Evolutionary conservation across 2,329 filamentous ascomycete genomes (phyloP).

Genomic region (Neofusicoccum laricinum): DNA sequence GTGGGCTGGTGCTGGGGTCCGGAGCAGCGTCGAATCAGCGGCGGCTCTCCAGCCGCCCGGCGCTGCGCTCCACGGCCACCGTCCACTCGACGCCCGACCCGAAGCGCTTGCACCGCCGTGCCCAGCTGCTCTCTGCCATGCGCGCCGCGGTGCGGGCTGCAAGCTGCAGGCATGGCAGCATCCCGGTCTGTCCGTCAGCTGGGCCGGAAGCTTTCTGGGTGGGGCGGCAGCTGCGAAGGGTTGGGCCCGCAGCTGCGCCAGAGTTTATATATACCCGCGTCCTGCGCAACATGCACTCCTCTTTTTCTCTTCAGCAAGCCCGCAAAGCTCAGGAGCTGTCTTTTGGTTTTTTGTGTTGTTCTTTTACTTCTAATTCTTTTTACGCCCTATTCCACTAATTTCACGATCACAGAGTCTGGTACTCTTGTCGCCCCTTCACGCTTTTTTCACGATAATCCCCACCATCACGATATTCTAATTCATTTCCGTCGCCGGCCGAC

Average conservation of each 20-base stretch:
- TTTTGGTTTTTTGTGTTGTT: constrained; percentile 41
- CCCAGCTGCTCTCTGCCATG: neutral
- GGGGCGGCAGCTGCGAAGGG: neutral
- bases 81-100: constrained; percentile 16
- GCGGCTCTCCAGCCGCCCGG: constrained; percentile 5
- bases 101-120: constrained; percentile 12
- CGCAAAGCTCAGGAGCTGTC: constrained; percentile 50
- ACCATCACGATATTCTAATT: constrained; percentile 30
- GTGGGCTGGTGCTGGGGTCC: neutral
- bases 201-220: constrained; percentile 8
- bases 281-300: constrained; percentile 10
- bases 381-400: constrained; percentile 12
- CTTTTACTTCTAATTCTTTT: constrained; percentile 31
- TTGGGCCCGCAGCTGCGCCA: neutral
- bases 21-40: constrained; percentile 1
- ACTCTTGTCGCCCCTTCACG: constrained; percentile 22
- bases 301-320: constrained; percentile 49
- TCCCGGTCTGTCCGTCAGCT: constrained; percentile 15
- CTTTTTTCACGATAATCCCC: constrained; percentile 17
- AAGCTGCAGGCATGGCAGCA: constrained; percentile 13
- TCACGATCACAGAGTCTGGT: constrained; percentile 19
- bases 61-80: neutral
- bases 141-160: too few species aligned
- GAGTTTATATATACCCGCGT: constrained; percentile 5
- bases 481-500: constrained; percentile 42